These are phyloP conservation scores for Pseudogymnoascus sp. DNA, from an alignment of 2,329 filamentous ascomycete species.

Conservation along the genomic window DNA sequence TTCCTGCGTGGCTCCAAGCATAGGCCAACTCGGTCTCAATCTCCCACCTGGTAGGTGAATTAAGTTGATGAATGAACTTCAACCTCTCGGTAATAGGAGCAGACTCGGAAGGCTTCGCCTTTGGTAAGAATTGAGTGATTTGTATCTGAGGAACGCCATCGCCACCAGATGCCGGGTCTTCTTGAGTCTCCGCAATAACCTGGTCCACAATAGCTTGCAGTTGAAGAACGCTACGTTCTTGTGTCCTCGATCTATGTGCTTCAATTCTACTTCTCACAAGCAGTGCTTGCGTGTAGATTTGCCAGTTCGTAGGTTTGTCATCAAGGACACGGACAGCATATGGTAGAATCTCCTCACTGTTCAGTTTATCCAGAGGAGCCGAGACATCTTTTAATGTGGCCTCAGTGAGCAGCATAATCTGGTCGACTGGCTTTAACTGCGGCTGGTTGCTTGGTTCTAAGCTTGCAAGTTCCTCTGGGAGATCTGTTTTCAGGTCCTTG, in stretches of 20 bases:
- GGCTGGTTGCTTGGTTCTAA: slow-evolving; percentile 76
- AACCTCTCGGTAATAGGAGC: slow-evolving; percentile 71
- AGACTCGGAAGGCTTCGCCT: slow-evolving; percentile 65
- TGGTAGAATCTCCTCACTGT: slow-evolving; percentile 85
- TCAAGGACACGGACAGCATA: slow-evolving; percentile 83
- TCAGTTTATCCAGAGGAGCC: slow-evolving; percentile 74
- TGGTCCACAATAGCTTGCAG: slow-evolving; percentile 94
- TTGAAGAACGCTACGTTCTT: slow-evolving; percentile 84
- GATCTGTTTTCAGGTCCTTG: slow-evolving; percentile 33
- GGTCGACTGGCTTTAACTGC: slow-evolving; percentile 72
- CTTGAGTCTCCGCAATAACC: slow-evolving; percentile 72
- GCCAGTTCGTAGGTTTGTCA: slow-evolving; percentile 92
- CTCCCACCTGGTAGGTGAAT: slow-evolving; percentile 83
- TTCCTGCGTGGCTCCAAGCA: slow-evolving; percentile 85
- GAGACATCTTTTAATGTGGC: slow-evolving; percentile 82
- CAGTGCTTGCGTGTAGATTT: slow-evolving; percentile 90
- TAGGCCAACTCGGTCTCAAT: slow-evolving; percentile 87
- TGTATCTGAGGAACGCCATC: slow-evolving; percentile 37
- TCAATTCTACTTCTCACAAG: slow-evolving; percentile 87
- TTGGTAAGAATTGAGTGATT: slow-evolving; percentile 73
- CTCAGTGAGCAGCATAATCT: slow-evolving; percentile 82
- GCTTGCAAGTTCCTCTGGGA: slow-evolving; percentile 55
- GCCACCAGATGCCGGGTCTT: slow-evolving; percentile 17
- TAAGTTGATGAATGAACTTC: slow-evolving; percentile 74
- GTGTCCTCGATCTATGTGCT: slow-evolving; percentile 74